A percentile compares a stretch with the other conserved stretches of the same genome.
Evolutionary conservation across 768 basidiomycete species (phyloP).

Genomic region (Lactarius sp.): DNA sequence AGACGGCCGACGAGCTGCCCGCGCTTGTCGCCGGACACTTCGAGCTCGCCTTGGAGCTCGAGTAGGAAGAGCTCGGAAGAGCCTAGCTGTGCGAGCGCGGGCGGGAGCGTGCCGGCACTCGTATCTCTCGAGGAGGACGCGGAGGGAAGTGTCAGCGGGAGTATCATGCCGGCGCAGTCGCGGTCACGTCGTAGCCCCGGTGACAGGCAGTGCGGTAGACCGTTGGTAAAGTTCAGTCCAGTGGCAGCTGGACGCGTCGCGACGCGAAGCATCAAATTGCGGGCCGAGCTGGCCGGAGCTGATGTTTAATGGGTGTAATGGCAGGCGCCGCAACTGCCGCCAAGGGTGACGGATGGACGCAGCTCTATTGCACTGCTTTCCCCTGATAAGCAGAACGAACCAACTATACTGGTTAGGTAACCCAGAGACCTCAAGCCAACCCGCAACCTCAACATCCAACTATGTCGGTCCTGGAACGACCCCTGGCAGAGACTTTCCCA

Average conservation of each 20-base stretch:
- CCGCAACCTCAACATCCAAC: neutral
- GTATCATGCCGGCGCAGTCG: constrained; percentile 46
- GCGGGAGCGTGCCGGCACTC: constrained; percentile 43
- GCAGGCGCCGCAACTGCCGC: neutral
- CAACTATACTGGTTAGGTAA: neutral
- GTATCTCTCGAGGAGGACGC: constrained; percentile 30
- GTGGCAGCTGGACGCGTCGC: neutral
- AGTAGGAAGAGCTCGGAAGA: constrained; percentile 77
- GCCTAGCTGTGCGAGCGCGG: constrained; percentile 65
- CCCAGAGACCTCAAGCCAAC: neutral
- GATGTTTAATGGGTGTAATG: neutral
- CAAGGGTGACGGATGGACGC: too few relatives aligned
- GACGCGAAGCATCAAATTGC: neutral
- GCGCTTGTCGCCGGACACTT: constrained; percentile 62
- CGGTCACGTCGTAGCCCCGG: neutral
- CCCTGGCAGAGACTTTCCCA: constrained; percentile 12
- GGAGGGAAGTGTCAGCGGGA: constrained; percentile 47
- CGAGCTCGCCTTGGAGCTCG: constrained; percentile 82
- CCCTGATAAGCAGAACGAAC: neutral
- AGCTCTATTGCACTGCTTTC: neutral
- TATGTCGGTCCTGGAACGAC: constrained; percentile 11
- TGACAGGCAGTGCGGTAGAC: too few relatives aligned
- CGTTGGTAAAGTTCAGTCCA: too few relatives aligned
- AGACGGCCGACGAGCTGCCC: constrained; percentile 79
- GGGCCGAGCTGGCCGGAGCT: neutral